These are phyloP conservation scores for Exophiala sp. DNA, from an alignment of 2,329 filamentous ascomycete genomes.

Conservation along the genomic window DNA sequence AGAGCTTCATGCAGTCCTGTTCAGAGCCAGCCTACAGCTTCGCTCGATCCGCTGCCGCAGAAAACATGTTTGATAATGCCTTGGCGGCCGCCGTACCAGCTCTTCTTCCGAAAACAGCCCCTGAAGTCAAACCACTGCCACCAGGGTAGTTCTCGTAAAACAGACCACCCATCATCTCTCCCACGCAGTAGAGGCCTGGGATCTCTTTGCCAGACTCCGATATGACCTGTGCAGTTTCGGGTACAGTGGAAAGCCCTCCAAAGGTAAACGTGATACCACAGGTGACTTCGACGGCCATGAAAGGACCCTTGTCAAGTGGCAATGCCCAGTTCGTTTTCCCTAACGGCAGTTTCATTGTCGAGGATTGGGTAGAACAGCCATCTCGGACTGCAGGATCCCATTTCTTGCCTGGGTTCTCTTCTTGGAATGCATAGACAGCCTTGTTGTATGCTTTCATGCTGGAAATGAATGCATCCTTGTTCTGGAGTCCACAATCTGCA, in stretches of 20 bases:
- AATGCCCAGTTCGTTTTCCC: conserved; percentile 66
- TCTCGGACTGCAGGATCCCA: conserved; percentile 63
- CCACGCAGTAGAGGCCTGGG: conserved; percentile 57
- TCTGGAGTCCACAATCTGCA: conserved; percentile 45
- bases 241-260: conserved; percentile 58
- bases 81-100: conserved; percentile 38
- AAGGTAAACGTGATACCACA: conserved; percentile 68
- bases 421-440: conserved; percentile 49
- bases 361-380: conserved; percentile 59
- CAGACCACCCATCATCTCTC: conserved; percentile 64
- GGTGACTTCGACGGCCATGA: conserved; percentile 61
- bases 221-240: conserved; percentile 53
- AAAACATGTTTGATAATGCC: too few relatives aligned
- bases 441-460: conserved; percentile 57
- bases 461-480: conserved; percentile 46
- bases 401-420: conserved; percentile 43
- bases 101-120: conserved; percentile 51
- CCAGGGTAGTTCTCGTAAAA: conserved; percentile 64
- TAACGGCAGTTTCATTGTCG: conserved; percentile 40
- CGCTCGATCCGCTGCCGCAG: too few relatives aligned
- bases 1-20: too few relatives aligned
- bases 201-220: conserved; percentile 46
- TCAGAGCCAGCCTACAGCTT: too few relatives aligned
- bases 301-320: conserved; percentile 55
- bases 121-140: conserved; percentile 60